phyloP scores from a whole-genome alignment of 495 filamentous ascomycete species.

The Talaromyces ruber region DNA sequence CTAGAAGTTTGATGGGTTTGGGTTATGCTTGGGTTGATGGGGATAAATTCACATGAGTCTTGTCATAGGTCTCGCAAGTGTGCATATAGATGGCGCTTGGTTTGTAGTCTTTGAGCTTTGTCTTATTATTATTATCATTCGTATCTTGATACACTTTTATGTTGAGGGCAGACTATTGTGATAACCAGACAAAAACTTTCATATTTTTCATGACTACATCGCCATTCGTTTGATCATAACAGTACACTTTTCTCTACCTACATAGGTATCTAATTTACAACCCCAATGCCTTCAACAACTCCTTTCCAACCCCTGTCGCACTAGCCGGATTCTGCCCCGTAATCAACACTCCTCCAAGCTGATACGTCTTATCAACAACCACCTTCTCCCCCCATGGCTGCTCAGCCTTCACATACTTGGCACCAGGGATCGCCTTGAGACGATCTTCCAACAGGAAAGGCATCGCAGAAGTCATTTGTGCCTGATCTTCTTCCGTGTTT shows the following conservation, averaged over 20 bases:
- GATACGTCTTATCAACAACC: constrained; percentile 37
- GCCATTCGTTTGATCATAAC: not conserved
- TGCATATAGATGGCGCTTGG: not conserved
- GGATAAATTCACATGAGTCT: not conserved
- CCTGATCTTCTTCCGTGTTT: constrained; percentile 56
- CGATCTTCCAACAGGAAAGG: constrained; percentile 59
- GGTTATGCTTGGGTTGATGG: not conserved
- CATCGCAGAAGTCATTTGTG: constrained; percentile 38
- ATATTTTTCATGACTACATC: not conserved
- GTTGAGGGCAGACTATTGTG: not conserved
- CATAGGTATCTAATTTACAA: not conserved
- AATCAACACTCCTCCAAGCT: constrained; percentile 44
- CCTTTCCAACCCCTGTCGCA: constrained; percentile 50
- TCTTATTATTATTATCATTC: not conserved
- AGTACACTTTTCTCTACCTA: not conserved
- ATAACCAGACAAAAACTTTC: not conserved
- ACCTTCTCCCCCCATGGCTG: constrained; percentile 53
- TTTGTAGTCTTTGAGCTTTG: not conserved
- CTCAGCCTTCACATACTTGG: constrained; percentile 48
- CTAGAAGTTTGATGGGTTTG: not conserved
- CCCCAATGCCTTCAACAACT: constrained; percentile 23
- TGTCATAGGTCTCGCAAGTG: not conserved
- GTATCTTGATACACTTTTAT: not conserved
- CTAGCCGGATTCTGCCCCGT: constrained; percentile 71
- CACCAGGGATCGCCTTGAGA: constrained; percentile 41